Conservation (phyloP, 768 basidiomycete species). For the Myochromella boudieri region DNA sequence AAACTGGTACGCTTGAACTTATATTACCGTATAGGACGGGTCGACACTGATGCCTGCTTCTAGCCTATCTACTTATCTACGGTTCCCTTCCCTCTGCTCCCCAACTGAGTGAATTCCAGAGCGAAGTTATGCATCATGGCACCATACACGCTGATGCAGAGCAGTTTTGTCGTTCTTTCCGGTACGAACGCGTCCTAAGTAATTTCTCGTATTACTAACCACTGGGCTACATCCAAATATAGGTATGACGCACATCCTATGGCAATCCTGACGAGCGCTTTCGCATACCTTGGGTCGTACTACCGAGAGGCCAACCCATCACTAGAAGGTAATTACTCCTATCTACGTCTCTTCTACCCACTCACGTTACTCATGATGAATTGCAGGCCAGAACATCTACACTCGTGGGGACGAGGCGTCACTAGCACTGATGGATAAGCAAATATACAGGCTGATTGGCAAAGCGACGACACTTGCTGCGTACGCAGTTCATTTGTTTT, state of each 20-base stretch:
- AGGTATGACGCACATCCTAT: conserved; percentile 93
- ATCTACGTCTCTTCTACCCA: not conserved
- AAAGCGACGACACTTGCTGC: conserved; percentile 89
- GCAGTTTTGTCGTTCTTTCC: conserved; percentile 67
- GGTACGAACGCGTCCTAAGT: conserved; percentile 31
- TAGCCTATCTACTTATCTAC: conserved; percentile 85
- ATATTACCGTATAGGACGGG: too few relatives aligned
- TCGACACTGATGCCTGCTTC: too few relatives aligned
- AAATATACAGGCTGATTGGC: conserved; percentile 85
- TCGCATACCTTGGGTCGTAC: conserved; percentile 86
- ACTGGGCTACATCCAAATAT: too few relatives aligned
- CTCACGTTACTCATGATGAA: not conserved
- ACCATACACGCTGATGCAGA: conserved; percentile 67
- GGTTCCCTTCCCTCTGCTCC: conserved; percentile 68
- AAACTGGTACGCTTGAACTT: conserved; percentile 52
- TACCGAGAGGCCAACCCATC: conserved; percentile 90
- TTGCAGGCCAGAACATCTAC: conserved; percentile 74
- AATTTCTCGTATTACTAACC: not conserved
- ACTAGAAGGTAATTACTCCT: conserved; percentile 54
- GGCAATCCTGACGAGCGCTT: conserved; percentile 85
- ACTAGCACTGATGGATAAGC: conserved; percentile 85
- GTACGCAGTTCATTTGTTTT: conserved; percentile 36
- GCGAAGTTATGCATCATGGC: conserved; percentile 78
- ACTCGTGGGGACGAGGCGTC: conserved; percentile 67
- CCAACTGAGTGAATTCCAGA: conserved; percentile 65